These are phyloP conservation scores for Pseudogymnoascus sp. DNA, from an alignment of 2,329 filamentous ascomycete genomes.

Conservation along the genomic window DNA sequence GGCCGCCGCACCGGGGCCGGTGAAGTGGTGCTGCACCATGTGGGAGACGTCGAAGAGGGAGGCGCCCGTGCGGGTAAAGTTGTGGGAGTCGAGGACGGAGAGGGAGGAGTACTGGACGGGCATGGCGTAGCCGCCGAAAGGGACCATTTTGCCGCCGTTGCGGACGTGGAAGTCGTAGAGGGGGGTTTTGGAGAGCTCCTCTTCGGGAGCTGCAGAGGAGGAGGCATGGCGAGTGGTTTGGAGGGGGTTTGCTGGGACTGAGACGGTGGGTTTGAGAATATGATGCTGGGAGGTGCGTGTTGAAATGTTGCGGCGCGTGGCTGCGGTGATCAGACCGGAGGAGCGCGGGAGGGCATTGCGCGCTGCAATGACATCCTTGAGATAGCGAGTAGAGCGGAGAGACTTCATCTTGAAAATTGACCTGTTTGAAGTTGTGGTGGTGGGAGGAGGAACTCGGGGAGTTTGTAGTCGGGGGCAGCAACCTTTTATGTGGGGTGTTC, in stretches of 20 bases:
- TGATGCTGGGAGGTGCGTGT: conserved; percentile 12
- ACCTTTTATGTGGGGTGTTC: conserved; percentile 10
- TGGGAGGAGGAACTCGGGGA: not conserved
- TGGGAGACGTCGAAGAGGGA: conserved; percentile 95
- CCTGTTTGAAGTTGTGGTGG: conserved; percentile 1
- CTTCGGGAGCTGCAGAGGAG: conserved; percentile 19
- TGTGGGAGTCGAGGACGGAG: conserved; percentile 76
- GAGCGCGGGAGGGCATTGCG: conserved; percentile 1
- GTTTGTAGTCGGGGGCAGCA: not conserved
- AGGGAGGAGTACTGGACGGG: conserved; percentile 79
- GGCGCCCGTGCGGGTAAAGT: conserved; percentile 79
- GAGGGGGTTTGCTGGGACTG: conserved; percentile 11
- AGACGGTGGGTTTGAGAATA: conserved; percentile 8
- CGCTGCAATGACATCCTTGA: not conserved
- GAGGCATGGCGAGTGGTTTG: conserved; percentile 21
- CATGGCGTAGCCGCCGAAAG: conserved; percentile 92
- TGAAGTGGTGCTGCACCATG: conserved; percentile 88
- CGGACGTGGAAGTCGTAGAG: conserved; percentile 73
- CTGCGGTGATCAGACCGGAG: not conserved
- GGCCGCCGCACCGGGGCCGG: conserved; percentile 68
- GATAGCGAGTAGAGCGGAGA: conserved; percentile 5
- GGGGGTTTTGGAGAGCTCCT: conserved; percentile 55
- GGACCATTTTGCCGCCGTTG: conserved; percentile 86
- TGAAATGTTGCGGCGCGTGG: conserved; percentile 11
- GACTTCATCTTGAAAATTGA: conserved; percentile 9